These are phyloP conservation scores for Trametes polyzona DNA, from an alignment of 1,284 basidiomycete genomes.

Conservation along the genomic window DNA sequence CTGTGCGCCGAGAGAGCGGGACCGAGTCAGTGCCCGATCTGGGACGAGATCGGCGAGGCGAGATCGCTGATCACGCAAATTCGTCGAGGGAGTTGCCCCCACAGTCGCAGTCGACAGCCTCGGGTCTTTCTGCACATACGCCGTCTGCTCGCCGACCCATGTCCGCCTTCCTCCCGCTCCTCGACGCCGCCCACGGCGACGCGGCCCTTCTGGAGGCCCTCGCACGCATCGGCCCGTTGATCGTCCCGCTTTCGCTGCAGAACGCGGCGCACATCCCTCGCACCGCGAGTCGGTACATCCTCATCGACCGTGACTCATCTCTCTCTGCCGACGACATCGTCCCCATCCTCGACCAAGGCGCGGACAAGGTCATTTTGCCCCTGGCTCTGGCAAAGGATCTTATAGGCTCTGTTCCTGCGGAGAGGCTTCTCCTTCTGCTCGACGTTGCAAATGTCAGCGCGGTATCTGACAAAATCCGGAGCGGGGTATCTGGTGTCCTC, in stretches of 20 bases:
- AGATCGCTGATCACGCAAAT: slow-evolving; percentile 17
- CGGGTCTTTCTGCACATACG: background rate
- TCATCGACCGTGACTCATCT: slow-evolving; percentile 57
- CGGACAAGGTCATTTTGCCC: slow-evolving; percentile 77
- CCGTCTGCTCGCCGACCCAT: slow-evolving; percentile 35
- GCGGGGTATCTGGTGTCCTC: slow-evolving; percentile 76
- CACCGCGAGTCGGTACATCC: slow-evolving; percentile 49
- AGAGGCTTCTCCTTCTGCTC: slow-evolving; percentile 76
- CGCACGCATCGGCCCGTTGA: slow-evolving; percentile 75
- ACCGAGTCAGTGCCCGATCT: slow-evolving; percentile 11
- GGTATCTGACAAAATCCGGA: slow-evolving; percentile 72
- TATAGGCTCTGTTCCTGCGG: slow-evolving; percentile 68
- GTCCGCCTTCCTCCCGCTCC: slow-evolving; percentile 64
- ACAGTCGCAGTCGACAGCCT: background rate
- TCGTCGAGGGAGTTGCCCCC: background rate
- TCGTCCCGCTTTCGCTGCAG: slow-evolving; percentile 49
- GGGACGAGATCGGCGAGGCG: slow-evolving; percentile 4
- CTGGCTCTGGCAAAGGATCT: slow-evolving; percentile 68
- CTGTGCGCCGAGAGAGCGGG: background rate
- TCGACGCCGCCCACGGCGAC: slow-evolving; percentile 49
- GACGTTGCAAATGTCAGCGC: slow-evolving; percentile 74
- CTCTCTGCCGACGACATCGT: slow-evolving; percentile 61
- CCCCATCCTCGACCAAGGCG: slow-evolving; percentile 74
- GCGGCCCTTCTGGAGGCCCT: slow-evolving; percentile 61
- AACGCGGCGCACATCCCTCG: slow-evolving; percentile 35